Evolutionary conservation across 108 stramenopile genomes (phyloP), one percentile per base, ranked within the genome.

Genomic region (Nitzschia sp.): DNA sequence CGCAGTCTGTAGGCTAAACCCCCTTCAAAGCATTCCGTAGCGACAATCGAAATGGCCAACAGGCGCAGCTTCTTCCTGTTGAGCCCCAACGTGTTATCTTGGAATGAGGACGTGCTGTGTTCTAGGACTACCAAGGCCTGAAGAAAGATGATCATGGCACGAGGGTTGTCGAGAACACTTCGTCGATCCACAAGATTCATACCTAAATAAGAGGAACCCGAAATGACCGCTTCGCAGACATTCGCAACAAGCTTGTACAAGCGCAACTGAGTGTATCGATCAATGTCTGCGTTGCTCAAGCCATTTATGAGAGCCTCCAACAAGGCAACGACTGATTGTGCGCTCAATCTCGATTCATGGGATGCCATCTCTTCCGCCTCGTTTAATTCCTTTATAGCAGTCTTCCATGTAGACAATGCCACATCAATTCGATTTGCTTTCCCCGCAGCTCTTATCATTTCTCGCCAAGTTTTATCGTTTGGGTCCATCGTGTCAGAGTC

Each of bases 401-500:
- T 36, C n/a, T 79, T 63, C 91, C 89, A 95, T 1, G 83, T 63
- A 1, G 27, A 29, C 31, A 88, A 70, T 0, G 83, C 88, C 33
- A 85, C 6, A 68, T 85, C 86, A 41, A 80, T 77, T 9, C 78
- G 72, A 23, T 77, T 65, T 19, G 83, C 80, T 22, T 80, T 81
- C 9, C 66, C 72, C 5, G 94, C 90, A 0, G 86, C 81, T 26
- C 77, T 75, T 26, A 95, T 19, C 0, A 87, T 62, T 53, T 87
- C 80, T 47, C 83, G 74, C 82, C 83, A 93, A 1, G 94, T 80
- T 8, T 41, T 69, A 19, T 79, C 75, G 45, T 91, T 91, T 19
- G 94, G 91, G 23, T 80, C 64, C 44, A 89, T 30, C 19, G 77
- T 78, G 44, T 77, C 83, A 11, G 60, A 61, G 19, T 58, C 54